These are phyloP conservation scores for Eimeria necatrix DNA, from an alignment of 169 alveolate species.

Conservation along the genomic window DNA sequence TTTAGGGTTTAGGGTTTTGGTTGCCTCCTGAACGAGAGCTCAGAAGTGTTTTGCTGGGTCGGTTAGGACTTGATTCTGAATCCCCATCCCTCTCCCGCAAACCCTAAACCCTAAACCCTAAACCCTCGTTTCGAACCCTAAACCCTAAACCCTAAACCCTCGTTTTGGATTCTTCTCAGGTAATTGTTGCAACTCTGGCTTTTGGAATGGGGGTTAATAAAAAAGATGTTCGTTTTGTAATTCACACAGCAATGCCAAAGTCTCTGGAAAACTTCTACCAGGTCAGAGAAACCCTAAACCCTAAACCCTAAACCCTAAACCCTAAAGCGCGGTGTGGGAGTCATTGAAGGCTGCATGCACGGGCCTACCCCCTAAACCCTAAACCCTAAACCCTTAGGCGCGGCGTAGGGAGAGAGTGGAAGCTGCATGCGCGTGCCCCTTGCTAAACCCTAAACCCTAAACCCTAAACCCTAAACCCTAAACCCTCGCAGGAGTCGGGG, in stretches of 20 bases:
- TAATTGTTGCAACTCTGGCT: slow-evolving; percentile 98
- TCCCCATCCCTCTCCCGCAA: too few relatives aligned
- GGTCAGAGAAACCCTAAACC: slow-evolving; percentile 54
- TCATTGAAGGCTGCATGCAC: too few relatives aligned
- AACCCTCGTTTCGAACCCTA: too few relatives aligned
- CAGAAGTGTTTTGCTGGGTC: too few relatives aligned
- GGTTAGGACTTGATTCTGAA: too few relatives aligned
- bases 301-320: too few relatives aligned
- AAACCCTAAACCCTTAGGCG: not conserved
- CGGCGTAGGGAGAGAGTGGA: not conserved
- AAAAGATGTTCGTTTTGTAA: slow-evolving; percentile 97
- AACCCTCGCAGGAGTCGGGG: slow-evolving; percentile 96
- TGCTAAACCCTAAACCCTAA: not conserved
- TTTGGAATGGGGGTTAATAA: slow-evolving; percentile 99
- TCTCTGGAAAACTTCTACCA: slow-evolving; percentile 97
- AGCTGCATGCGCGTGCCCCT: not conserved
- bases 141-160: too few relatives aligned
- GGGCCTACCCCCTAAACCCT: too few relatives aligned
- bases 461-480: not conserved
- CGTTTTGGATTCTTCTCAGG: slow-evolving; percentile 80
- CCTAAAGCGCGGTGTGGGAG: too few relatives aligned
- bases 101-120: too few relatives aligned
- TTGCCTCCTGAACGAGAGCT: too few relatives aligned
- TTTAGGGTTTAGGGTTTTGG: too few relatives aligned
- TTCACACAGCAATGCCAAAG: slow-evolving; percentile 98